phyloP scores from a whole-genome alignment of 1,284 basidiomycete species.

The Crucibulum parvulum region DNA sequence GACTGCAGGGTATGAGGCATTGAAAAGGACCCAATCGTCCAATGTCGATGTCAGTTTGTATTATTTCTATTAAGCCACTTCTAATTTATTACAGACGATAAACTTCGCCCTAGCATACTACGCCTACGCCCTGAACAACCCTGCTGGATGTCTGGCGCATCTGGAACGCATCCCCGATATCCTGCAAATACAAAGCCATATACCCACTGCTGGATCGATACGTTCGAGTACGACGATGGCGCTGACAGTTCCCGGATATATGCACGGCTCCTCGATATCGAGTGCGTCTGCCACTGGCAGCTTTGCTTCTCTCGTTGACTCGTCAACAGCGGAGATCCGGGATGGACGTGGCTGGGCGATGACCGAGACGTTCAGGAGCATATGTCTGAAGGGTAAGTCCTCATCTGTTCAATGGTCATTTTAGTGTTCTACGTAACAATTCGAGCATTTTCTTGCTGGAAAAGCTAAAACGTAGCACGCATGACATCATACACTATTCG shows the following conservation, averaged over 20 bases:
- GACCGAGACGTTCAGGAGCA: conserved; percentile 66
- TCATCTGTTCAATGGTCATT: background rate
- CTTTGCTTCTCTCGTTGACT: conserved; percentile 46
- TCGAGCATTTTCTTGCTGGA: background rate
- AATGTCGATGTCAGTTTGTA: conserved; percentile 63
- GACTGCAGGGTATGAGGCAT: conserved; percentile 50
- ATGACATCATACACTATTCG: background rate
- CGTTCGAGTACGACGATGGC: conserved; percentile 47
- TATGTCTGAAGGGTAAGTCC: conserved; percentile 71
- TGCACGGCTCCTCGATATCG: conserved; percentile 35
- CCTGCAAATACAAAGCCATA: conserved; percentile 54
- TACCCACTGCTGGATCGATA: conserved; percentile 51
- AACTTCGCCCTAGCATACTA: conserved; percentile 77
- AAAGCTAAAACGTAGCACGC: background rate
- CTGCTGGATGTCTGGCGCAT: conserved; percentile 66
- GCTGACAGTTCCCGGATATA: conserved; percentile 23
- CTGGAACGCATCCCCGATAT: conserved; percentile 64
- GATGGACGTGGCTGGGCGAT: conserved; percentile 73
- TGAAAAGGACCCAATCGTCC: conserved; percentile 57
- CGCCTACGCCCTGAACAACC: conserved; percentile 75
- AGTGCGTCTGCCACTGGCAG: conserved; percentile 56
- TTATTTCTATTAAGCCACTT: conserved; percentile 4
- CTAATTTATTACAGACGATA: conserved; percentile 51
- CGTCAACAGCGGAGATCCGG: conserved; percentile 54
- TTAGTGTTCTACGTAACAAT: background rate